These are phyloP conservation scores for Patellifolia procumbens DNA, from an alignment of 179 eudicot genomes.

Conservation along the genomic window DNA sequence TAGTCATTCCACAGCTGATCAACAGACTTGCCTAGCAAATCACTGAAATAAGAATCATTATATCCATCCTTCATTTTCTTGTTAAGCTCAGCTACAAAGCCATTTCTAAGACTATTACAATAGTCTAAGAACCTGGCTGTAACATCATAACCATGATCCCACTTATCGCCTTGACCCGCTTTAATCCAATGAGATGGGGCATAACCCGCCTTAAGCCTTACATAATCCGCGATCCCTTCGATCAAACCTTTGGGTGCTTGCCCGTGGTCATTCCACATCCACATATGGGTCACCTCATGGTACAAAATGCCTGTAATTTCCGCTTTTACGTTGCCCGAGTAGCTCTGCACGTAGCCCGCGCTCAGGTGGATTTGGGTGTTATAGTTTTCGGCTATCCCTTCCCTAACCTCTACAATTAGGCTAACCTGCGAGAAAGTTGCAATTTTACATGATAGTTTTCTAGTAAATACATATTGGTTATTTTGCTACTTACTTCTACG, in stretches of 20 bases:
- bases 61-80: slow-evolving; percentile 51
- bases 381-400: slow-evolving; percentile 24
- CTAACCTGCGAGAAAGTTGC: neutral
- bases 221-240: slow-evolving; percentile 61
- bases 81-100: slow-evolving; percentile 64
- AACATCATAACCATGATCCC: slow-evolving; percentile 52
- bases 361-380: slow-evolving; percentile 36
- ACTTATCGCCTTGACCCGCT: slow-evolving; percentile 51
- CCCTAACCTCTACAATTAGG: slow-evolving; percentile 30
- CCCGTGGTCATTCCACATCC: slow-evolving; percentile 62
- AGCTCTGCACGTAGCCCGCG: slow-evolving; percentile 26
- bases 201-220: slow-evolving; percentile 59
- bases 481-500: too few species aligned
- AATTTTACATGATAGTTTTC: too few species aligned
- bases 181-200: slow-evolving; percentile 46
- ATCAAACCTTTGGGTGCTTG: slow-evolving; percentile 46
- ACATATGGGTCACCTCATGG: slow-evolving; percentile 62
- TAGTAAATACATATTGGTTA: too few species aligned
- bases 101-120: slow-evolving; percentile 44
- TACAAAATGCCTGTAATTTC: slow-evolving; percentile 50
- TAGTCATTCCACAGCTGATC: slow-evolving; percentile 56
- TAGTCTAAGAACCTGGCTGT: slow-evolving; percentile 56
- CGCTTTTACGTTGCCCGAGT: too few species aligned
- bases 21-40: slow-evolving; percentile 51
- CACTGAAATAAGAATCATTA: slow-evolving; percentile 35